Percentiles rank a stretch among this genome's conserved stretches.
These are phyloP conservation scores for Ciborinia camelliae DNA, from an alignment of 2,329 filamentous ascomycete species.

Conservation along the genomic window DNA sequence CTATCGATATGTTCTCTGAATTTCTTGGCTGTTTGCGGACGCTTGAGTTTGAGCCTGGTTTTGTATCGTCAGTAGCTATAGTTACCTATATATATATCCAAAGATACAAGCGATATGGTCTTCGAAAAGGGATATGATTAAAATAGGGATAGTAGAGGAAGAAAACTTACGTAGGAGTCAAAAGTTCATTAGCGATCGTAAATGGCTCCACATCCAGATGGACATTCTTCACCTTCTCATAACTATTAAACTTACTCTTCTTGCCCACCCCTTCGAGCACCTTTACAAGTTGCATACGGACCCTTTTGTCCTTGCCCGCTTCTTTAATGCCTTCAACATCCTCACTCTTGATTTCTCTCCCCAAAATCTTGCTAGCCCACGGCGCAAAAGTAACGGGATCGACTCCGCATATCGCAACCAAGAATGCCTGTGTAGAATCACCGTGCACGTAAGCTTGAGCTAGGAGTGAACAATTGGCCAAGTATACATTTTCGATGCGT, in stretches of 20 bases:
- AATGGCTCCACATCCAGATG: conserved; percentile 84
- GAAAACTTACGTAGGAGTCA: conserved; percentile 75
- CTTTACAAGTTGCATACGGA: conserved; percentile 72
- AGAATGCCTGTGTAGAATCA: conserved; percentile 73
- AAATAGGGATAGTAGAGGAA: neutral
- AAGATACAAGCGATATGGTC: no score
- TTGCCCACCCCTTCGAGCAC: conserved; percentile 75
- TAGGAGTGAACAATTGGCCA: conserved; percentile 75
- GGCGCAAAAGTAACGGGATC: conserved; percentile 79
- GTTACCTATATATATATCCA: neutral
- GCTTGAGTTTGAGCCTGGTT: conserved; percentile 65
- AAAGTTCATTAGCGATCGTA: conserved; percentile 83
- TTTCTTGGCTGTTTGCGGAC: conserved; percentile 61
- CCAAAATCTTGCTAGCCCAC: conserved; percentile 75
- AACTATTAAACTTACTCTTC: conserved; percentile 87
- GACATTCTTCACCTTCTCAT: conserved; percentile 75
- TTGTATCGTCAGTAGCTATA: conserved; percentile 25
- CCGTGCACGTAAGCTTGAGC: conserved; percentile 87
- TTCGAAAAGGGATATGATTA: no score
- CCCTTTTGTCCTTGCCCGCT: conserved; percentile 64
- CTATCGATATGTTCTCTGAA: conserved; percentile 35
- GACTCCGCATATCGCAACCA: conserved; percentile 86
- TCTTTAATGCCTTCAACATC: conserved; percentile 66
- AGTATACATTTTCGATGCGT: conserved; percentile 91
- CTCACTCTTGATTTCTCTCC: conserved; percentile 58